Evolutionary conservation across 768 basidiomycete species (phyloP).

Genomic region (Calocybe cyanea): DNA sequence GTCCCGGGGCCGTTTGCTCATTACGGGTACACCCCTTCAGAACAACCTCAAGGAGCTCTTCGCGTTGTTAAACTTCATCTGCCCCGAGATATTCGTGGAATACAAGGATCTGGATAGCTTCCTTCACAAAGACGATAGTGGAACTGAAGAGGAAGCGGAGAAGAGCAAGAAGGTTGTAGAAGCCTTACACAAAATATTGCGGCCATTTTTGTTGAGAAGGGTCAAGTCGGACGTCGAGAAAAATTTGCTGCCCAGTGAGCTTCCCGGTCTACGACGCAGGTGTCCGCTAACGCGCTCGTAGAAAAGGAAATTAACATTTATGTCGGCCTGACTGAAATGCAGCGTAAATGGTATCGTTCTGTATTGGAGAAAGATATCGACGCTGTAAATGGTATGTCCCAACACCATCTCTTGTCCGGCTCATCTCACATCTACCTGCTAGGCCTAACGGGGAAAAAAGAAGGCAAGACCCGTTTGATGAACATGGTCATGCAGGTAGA

Average conservation of each 20-base stretch:
- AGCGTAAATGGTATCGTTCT: slow-evolving; percentile 95
- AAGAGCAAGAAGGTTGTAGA: slow-evolving; percentile 92
- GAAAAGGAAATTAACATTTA: slow-evolving; percentile 99
- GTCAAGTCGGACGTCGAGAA: slow-evolving; percentile 99
- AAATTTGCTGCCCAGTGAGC: slow-evolving; percentile 82
- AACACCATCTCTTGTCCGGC: not conserved
- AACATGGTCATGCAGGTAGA: slow-evolving; percentile 98
- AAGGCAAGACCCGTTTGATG: slow-evolving; percentile 95
- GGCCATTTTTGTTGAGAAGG: slow-evolving; percentile 90
- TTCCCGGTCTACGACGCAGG: not conserved
- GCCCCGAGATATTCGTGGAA: slow-evolving; percentile 92
- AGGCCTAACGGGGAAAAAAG: slow-evolving; percentile 95
- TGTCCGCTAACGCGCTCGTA: slow-evolving; percentile 23
- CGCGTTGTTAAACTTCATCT: slow-evolving; percentile 90
- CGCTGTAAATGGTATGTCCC: slow-evolving; percentile 81
- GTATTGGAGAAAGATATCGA: slow-evolving; percentile 98
- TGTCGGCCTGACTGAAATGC: slow-evolving; percentile 95
- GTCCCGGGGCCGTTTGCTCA: slow-evolving; percentile 85
- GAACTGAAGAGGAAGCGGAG: slow-evolving; percentile 68
- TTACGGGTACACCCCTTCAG: slow-evolving; percentile 95
- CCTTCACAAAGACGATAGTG: slow-evolving; percentile 81
- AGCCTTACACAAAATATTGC: slow-evolving; percentile 93
- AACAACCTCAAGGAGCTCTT: slow-evolving; percentile 97
- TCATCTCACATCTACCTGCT: not conserved
- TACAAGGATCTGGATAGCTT: slow-evolving; percentile 92